Evolutionary conservation across 2,329 filamentous ascomycete genomes (phyloP), one percentile per base, ranked within the genome.

Genomic region (Sphaerulina vaccinii): DNA sequence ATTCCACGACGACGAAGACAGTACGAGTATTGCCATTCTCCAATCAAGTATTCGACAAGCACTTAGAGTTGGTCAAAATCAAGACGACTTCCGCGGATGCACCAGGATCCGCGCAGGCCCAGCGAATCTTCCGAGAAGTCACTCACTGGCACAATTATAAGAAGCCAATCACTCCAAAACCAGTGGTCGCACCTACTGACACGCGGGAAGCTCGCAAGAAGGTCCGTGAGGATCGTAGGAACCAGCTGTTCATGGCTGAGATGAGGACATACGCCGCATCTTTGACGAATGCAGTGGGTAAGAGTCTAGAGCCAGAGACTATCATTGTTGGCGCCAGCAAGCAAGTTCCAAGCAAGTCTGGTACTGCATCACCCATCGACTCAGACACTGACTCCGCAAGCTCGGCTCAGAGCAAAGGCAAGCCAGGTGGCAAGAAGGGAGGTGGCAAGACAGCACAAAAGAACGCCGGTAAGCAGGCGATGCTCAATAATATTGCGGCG

Each of bases 211-310:
- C 56, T 49, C 71, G 64, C 60, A 62, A 71, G 59, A 70, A 67
- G 43, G 68, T 66, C 47, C 72, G 65, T 54, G 71, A 74, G 5
- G 68, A 67, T 46, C 76, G 71, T 55, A 72, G 71, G 47, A 83
- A 85, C 38, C 85, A 90, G 60, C 75, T 73, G 45, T 83, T 82
- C 62, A 86, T 87, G 79, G 77, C 79, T 1, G 83, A 87, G 52
- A 86, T 86, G 69, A 76, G 78, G 22, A 74, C 77, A 1, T 90
- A 90, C 64, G 84, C 87, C 1, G 84, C 83, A 10, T 88, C 84
- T 67, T 73, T 90, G 40, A 87, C 84, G 0, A 85, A 83, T 51
- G 75, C 81, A 0, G 73, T 77, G 1, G 85, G 84, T 2, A 86
- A 83, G 57, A 73, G 72, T 2, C 74, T 88, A 4, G 75, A 85